Conservation (phyloP, 148 eudicot genomes). For the Nepenthes gracilis region DNA sequence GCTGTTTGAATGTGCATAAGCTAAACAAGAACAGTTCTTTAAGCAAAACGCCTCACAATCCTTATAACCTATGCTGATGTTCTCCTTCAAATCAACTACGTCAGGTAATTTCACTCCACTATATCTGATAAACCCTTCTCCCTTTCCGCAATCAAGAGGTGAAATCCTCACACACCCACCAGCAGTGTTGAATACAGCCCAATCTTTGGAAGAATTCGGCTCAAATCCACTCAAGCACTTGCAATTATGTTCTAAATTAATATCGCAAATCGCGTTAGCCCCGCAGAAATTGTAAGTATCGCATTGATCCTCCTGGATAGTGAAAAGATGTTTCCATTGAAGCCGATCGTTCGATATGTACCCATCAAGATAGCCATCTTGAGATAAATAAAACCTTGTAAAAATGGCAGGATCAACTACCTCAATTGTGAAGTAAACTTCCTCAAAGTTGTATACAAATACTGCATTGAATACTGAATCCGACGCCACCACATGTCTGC, state of each 20-base stretch:
- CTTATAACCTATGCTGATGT: constrained; percentile 6
- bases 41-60: constrained; percentile 29
- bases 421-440: neutral
- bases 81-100: constrained; percentile 21
- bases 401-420: too few species aligned
- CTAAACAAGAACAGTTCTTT: constrained; percentile 37
- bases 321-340: too few species aligned
- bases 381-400: too few species aligned
- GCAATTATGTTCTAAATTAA: neutral
- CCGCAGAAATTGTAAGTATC: neutral
- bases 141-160: constrained; percentile 16
- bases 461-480: constrained; percentile 18
- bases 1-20: constrained; percentile 10
- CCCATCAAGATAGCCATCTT: too few species aligned
- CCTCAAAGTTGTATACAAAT: constrained; percentile 12
- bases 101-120: constrained; percentile 35
- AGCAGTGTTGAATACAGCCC: neutral
- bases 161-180: neutral
- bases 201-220: constrained; percentile 6
- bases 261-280: neutral
- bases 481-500: constrained; percentile 31
- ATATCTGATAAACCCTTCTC: constrained; percentile 38
- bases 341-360: too few species aligned
- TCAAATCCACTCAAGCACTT: neutral
- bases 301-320: too few species aligned